phyloP scores from a whole-genome alignment of 768 basidiomycete species.

The Russula olivacea region DNA sequence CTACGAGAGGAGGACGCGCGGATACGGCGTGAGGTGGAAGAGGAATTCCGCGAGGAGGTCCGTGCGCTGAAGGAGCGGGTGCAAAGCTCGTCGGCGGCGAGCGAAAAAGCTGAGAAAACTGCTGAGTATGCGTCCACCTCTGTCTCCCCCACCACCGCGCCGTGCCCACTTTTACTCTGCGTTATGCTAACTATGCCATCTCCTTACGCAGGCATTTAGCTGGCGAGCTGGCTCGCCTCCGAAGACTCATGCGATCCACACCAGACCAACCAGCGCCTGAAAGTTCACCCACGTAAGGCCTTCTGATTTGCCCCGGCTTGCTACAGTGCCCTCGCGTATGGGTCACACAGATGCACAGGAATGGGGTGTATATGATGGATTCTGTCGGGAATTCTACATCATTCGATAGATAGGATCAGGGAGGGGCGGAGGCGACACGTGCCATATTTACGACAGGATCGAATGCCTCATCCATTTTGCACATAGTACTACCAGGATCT shows the following conservation, averaged over 20 bases:
- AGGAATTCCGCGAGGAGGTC: slow-evolving; percentile 55
- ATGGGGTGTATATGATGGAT: not conserved
- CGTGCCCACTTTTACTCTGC: not conserved
- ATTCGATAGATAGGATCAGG: not conserved
- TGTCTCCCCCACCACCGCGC: too few relatives aligned
- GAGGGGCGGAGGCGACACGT: not conserved
- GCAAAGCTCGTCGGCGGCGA: slow-evolving; percentile 48
- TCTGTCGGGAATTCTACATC: not conserved
- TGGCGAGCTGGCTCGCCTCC: slow-evolving; percentile 59
- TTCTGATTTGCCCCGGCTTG: not conserved
- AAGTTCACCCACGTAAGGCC: slow-evolving; percentile 12
- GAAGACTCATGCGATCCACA: slow-evolving; percentile 64
- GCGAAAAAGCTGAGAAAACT: slow-evolving; percentile 51
- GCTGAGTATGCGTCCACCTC: slow-evolving; percentile 46
- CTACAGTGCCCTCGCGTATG: not conserved
- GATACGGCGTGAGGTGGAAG: slow-evolving; percentile 53
- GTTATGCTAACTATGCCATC: slow-evolving; percentile 10
- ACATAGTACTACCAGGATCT: slow-evolving; percentile 16
- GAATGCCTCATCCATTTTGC: slow-evolving; percentile 20
- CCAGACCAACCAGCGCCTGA: slow-evolving; percentile 26
- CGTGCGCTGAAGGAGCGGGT: slow-evolving; percentile 46
- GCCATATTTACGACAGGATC: slow-evolving; percentile 8
- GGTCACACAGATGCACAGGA: not conserved
- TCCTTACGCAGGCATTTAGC: slow-evolving; percentile 44
- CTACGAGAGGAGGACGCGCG: slow-evolving; percentile 46